Conservation (phyloP, 2,329 filamentous ascomycete genomes). For the Hypomyces rosellus region DNA sequence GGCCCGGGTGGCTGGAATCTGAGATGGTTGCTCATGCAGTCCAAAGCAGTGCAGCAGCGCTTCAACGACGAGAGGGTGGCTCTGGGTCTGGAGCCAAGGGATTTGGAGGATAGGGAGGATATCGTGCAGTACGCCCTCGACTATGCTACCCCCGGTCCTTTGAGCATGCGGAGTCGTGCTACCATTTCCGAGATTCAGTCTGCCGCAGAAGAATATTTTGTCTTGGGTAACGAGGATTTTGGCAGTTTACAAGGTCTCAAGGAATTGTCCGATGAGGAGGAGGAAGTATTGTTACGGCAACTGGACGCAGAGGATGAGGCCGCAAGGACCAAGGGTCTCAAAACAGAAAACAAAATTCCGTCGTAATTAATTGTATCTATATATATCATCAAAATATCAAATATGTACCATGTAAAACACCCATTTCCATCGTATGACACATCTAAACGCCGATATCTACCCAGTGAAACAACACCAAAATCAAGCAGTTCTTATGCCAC, state of each 20-base stretch:
- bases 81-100: constrained; percentile 51
- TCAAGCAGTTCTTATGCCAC: too few species aligned
- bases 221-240: constrained; percentile 36
- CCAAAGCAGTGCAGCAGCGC: constrained; percentile 53
- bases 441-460: constrained; percentile 5
- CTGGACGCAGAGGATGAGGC: constrained; percentile 25
- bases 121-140: constrained; percentile 36
- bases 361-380: constrained; percentile 8
- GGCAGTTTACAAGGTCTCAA: constrained; percentile 32
- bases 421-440: constrained; percentile 1
- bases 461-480: neutral
- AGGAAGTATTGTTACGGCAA: constrained; percentile 25
- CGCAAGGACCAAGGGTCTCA: neutral
- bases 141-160: constrained; percentile 34
- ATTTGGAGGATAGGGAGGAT: constrained; percentile 30
- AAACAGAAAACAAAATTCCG: constrained; percentile 4
- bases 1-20: constrained; percentile 87
- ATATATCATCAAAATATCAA: constrained; percentile 11
- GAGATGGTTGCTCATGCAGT: constrained; percentile 86
- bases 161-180: constrained; percentile 29
- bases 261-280: constrained; percentile 34
- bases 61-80: constrained; percentile 59
- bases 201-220: constrained; percentile 41
- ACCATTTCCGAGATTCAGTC: constrained; percentile 33
- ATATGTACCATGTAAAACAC: constrained; percentile 7